Base-by-base conservation (phyloP, 305 asterid species). In the Fraxinus dipetala region DNA sequence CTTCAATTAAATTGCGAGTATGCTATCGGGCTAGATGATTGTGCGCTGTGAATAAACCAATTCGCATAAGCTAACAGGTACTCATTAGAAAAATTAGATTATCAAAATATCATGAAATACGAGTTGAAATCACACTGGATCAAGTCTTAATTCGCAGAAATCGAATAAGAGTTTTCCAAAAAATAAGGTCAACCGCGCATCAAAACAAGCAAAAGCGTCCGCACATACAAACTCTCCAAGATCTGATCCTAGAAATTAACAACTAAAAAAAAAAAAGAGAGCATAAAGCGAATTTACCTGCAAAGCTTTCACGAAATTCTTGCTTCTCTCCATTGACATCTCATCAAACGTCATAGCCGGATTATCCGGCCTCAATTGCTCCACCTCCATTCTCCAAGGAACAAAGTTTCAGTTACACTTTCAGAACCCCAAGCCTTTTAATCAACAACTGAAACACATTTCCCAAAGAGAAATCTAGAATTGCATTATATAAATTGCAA, bases 301-400 rank as follows among this genome's bases (percentile, higher is more conserved):
- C 30, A 95, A 90, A 59, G 98, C 98, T 76, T 90, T 84, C 13
- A 94, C 98, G 79, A 95, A 95, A 82, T 89, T 91, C 91, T 89
- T 93, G 87, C 97, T 95, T 76, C 87, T 87, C 87, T 93, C 97
- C 88, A 93, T 81, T 26, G 98, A 90, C 65, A 76, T 83, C 78
- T 94, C 96, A 76, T 89, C 96, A 80, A 86, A 87, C 85, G 95
- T 83, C 97, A 88, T 88, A 51, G 90, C 48, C 69, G 86, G 85
- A 86, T 81, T 89, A 79, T 77, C 87, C 82, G 81, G 14, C 85
- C 78, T 84, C 80, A 77, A 79, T 24, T 76, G 87, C 87, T 88
- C 92, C 84, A 87, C 83, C 85, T 90, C 98, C 95, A 90, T 90
- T 63, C 32, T 63, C 31, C 78, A 26, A 80, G 72, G 70, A 40